Evolutionary conservation across 257 asterid species (phyloP).

Genomic region (Fraxinus americana): DNA sequence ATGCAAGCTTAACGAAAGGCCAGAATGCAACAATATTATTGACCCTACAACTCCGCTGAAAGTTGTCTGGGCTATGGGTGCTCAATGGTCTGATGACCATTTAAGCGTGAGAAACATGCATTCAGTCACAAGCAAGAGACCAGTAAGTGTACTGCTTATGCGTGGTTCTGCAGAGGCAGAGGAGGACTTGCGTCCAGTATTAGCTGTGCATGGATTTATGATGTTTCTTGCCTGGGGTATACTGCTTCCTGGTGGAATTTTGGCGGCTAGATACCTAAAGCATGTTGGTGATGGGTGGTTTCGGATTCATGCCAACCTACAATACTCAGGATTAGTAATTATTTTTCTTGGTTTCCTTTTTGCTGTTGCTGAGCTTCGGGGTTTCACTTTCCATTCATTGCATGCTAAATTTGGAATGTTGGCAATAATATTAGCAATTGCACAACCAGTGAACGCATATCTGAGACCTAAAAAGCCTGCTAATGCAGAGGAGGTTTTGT

Average conservation of each 20-base stretch:
- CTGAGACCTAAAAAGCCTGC: slow-evolving; percentile 79
- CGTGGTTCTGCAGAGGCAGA: slow-evolving; percentile 95
- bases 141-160: slow-evolving; percentile 80
- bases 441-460: slow-evolving; percentile 86
- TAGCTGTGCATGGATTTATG: slow-evolving; percentile 97
- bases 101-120: slow-evolving; percentile 90
- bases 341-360: slow-evolving; percentile 90
- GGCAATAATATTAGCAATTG: slow-evolving; percentile 68
- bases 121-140: slow-evolving; percentile 82
- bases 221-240: slow-evolving; percentile 99
- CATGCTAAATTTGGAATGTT: slow-evolving; percentile 89
- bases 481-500: slow-evolving; percentile 52
- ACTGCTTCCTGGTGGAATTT: slow-evolving; percentile 83
- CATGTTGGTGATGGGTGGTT: slow-evolving; percentile 93
- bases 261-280: slow-evolving; percentile 88
- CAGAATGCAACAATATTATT: slow-evolving; percentile 81
- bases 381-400: slow-evolving; percentile 58
- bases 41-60: slow-evolving; percentile 87
- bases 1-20: slow-evolving; percentile 54
- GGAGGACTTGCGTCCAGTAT: slow-evolving; percentile 90
- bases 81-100: slow-evolving; percentile 81
- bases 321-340: slow-evolving; percentile 90
- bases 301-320: slow-evolving; percentile 81
- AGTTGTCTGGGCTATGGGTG: slow-evolving; percentile 97
- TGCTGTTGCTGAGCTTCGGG: slow-evolving; percentile 97